A percentile compares a stretch with the other conserved stretches of the same genome.
These are phyloP conservation scores for Mortierella sp. DNA, from an alignment of 371 early-diverging fungal genomes.

Conservation along the genomic window DNA sequence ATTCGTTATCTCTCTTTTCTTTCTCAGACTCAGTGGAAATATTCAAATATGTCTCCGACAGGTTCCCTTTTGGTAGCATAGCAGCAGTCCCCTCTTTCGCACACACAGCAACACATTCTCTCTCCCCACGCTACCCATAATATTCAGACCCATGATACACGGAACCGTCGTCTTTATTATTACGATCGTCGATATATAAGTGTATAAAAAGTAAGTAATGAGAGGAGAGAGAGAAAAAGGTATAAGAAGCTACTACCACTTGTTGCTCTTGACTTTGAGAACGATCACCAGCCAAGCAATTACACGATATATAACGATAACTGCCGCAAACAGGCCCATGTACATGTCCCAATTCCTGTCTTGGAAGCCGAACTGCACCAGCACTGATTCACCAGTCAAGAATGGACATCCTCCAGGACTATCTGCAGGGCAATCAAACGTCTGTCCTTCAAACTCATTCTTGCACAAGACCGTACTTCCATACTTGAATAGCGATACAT, in stretches of 20 bases:
- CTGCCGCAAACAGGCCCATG: slow-evolving; percentile 45
- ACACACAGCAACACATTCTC: too few species aligned
- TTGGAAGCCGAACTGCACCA: slow-evolving; percentile 35
- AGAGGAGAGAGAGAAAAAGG: background rate
- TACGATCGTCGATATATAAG: too few species aligned
- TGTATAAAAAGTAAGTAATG: too few species aligned
- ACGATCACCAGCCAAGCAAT: slow-evolving; percentile 40
- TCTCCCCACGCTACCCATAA: too few species aligned
- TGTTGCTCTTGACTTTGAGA: slow-evolving; percentile 39
- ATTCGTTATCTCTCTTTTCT: too few species aligned
- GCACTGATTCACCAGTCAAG: slow-evolving; percentile 34
- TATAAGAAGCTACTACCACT: slow-evolving; percentile 23
- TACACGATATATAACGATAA: slow-evolving; percentile 31
- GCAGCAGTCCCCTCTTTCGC: too few species aligned
- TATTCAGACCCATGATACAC: too few species aligned
- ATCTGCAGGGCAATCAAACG: slow-evolving; percentile 39
- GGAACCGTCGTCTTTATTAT: too few species aligned
- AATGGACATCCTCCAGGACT: slow-evolving; percentile 34
- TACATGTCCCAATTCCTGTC: slow-evolving; percentile 44
- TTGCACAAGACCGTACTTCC: slow-evolving; percentile 31
- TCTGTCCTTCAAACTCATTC: slow-evolving; percentile 44
- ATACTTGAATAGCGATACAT: slow-evolving; percentile 47
- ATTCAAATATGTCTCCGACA: too few species aligned
- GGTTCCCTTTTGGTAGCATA: too few species aligned
- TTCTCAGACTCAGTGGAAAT: too few species aligned